A percentile compares a stretch with the other conserved stretches of the same genome.
These are phyloP conservation scores for Gossypium stocksii DNA, from an alignment of 345 rosid species.

Conservation along the genomic window DNA sequence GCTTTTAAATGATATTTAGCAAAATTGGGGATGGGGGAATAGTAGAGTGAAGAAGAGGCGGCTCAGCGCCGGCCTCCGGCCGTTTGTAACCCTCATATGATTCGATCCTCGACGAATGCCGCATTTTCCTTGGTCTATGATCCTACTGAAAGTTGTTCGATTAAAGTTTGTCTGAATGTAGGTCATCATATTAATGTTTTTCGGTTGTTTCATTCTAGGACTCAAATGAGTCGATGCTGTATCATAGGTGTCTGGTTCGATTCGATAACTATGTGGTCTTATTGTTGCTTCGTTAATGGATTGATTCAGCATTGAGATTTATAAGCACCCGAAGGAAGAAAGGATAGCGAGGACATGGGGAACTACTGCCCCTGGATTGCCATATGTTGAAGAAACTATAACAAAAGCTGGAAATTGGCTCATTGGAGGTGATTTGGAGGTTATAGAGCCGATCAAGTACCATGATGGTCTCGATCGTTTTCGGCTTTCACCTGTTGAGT, in stretches of 20 bases:
- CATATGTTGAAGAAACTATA: slow-evolving; percentile 77
- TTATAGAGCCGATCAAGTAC: slow-evolving; percentile 82
- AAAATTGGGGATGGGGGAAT: not conserved
- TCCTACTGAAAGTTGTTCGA: not conserved
- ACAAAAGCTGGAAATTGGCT: slow-evolving; percentile 81
- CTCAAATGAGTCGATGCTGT: not conserved
- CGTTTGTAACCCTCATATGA: not conserved
- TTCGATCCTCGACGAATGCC: not conserved
- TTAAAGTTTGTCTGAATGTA: not conserved
- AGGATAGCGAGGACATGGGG: slow-evolving; percentile 98
- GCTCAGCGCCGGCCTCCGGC: not conserved
- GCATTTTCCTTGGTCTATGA: not conserved
- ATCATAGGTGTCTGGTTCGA: not conserved
- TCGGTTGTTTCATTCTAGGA: not conserved
- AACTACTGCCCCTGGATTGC: slow-evolving; percentile 85
- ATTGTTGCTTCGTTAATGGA: slow-evolving; percentile 9
- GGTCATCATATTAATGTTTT: not conserved
- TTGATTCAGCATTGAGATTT: slow-evolving; percentile 74
- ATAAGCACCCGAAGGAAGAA: slow-evolving; percentile 97
- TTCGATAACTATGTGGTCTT: not conserved
- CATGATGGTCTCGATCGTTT: slow-evolving; percentile 85
- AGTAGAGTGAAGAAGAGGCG: not conserved
- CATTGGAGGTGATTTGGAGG: slow-evolving; percentile 92
- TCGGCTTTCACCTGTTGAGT: slow-evolving; percentile 80
- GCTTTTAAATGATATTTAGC: not conserved